A percentile compares a stretch with the other conserved stretches of the same genome.
Evolutionary conservation across 2,329 filamentous ascomycete species (phyloP).

Genomic region (Cladophialophora yegresii): DNA sequence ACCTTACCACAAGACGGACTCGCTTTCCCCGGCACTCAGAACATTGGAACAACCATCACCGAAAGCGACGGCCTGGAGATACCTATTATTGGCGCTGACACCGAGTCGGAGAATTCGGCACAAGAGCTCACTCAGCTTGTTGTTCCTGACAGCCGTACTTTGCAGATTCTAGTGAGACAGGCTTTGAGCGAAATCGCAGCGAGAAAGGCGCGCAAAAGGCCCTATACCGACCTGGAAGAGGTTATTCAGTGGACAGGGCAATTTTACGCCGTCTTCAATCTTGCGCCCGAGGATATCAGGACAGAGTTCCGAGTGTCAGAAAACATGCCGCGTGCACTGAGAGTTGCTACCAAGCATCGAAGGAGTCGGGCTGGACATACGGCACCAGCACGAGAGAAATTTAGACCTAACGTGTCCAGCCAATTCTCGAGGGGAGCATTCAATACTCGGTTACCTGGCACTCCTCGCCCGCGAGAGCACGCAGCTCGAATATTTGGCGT

Average conservation of each 20-base stretch:
- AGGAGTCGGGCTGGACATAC: neutral
- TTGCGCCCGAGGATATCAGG: conserved; percentile 24
- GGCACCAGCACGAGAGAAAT: conserved; percentile 6
- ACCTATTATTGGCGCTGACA: neutral
- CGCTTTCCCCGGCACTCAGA: neutral
- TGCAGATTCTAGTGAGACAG: conserved; percentile 32
- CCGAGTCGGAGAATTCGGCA: neutral
- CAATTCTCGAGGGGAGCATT: conserved; percentile 10
- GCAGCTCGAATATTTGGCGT: neutral
- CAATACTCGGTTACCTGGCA: conserved; percentile 4
- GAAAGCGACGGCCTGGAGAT: neutral
- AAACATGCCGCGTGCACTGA: conserved; percentile 1
- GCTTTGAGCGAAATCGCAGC: conserved; percentile 24
- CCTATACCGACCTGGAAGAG: conserved; percentile 17
- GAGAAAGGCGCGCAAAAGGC: conserved; percentile 1
- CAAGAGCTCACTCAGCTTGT: conserved; percentile 22
- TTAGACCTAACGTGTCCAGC: conserved; percentile 5
- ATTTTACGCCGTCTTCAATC: conserved; percentile 15
- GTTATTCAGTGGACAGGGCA: conserved; percentile 22
- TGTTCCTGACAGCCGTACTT: conserved; percentile 29
- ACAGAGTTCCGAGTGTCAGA: conserved; percentile 16
- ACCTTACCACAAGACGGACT: neutral
- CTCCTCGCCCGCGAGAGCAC: neutral
- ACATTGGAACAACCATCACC: neutral
- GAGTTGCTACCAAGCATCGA: conserved; percentile 2